Conservation (phyloP, 106 monocot genomes). For the Narthecium ossifragum region DNA sequence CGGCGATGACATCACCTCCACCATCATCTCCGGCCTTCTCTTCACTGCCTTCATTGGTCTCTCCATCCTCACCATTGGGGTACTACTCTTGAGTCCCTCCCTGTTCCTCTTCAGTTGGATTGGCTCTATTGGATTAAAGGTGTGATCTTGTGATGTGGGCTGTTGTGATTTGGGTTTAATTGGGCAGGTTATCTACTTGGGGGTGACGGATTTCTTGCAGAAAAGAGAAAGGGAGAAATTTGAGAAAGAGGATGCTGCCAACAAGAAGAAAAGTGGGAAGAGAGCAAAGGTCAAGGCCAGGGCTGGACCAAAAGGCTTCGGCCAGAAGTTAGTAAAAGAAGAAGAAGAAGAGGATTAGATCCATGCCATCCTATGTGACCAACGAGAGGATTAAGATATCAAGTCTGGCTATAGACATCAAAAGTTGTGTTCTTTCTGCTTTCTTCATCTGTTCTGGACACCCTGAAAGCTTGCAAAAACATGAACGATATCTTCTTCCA, state of each 20-base stretch:
- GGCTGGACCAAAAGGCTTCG: slow-evolving; percentile 59
- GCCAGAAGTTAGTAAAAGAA: slow-evolving; percentile 54
- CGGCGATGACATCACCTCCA: slow-evolving; percentile 11
- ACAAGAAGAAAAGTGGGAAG: slow-evolving; percentile 62
- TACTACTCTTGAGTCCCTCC: not conserved
- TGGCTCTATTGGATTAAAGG: not conserved
- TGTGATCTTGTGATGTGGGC: too few species aligned
- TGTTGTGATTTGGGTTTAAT: not conserved
- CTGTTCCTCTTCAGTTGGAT: not conserved
- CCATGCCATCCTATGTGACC: not conserved
- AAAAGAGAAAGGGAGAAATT: slow-evolving; percentile 84
- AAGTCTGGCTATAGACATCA: not conserved
- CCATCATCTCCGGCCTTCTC: slow-evolving; percentile 30
- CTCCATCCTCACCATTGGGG: slow-evolving; percentile 53
- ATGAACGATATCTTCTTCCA: not conserved
- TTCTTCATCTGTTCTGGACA: not conserved
- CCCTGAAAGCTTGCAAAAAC: not conserved
- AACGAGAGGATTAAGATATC: not conserved
- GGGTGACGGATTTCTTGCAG: slow-evolving; percentile 68
- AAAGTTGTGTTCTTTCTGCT: not conserved
- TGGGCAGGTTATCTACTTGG: slow-evolving; percentile 65
- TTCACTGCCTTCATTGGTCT: slow-evolving; percentile 37
- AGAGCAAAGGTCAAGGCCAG: slow-evolving; percentile 40
- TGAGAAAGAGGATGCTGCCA: slow-evolving; percentile 68
- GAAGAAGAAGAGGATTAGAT: slow-evolving; percentile 23